Base-by-base conservation (phyloP, 2,329 filamentous ascomycete genomes). In the Aureobasidium vineae region DNA sequence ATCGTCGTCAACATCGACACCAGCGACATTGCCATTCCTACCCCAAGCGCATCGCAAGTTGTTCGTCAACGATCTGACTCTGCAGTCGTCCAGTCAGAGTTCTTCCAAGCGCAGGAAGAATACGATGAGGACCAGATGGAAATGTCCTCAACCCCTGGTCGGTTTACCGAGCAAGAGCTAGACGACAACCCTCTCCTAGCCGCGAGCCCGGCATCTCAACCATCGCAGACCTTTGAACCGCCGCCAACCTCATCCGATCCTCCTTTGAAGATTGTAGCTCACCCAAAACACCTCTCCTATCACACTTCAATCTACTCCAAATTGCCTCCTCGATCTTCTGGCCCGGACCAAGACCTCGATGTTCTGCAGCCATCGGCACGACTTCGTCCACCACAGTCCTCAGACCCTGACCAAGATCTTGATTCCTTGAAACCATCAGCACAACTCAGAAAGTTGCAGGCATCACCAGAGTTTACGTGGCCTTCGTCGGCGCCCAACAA, bases 401-500 rank as follows among this genome's bases (percentile, higher is more conserved):
- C 33, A 23, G 47, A 43, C 26, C 47, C 23, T 3, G 60, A 53
- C 7, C 45, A 64, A 36, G 61, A 64, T 15, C 38, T 53, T 19
- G 40, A 45, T n/a, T 23, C 23, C 0, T 26, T 64, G 1, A 36
- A 45, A 54, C 61, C 47, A 10, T 53, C 23, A 26, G 41, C 28
- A 43, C 49, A 36, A 11, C 23, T 64, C 19, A 54, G 21, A n/a
- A 43, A 53, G 1, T 38, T 33, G 23, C 61, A 64, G 38, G n/a
- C 61, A 5, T 64, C 61, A 1, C 23, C 23, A 16, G 61, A 53
- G 19, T 19, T 64, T 1, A 31, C 61, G 4, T 64, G 61, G 61
- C 61, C 61, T 45, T 64, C 61, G 3, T 64, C 61, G 11, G 38
- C 61, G 7, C 61, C 61, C 19, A 64, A 54, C 26, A 54, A 45